Evolutionary conservation across 371 early-diverging fungal species (phyloP).

Genomic region (Apophysomyces sp.): DNA sequence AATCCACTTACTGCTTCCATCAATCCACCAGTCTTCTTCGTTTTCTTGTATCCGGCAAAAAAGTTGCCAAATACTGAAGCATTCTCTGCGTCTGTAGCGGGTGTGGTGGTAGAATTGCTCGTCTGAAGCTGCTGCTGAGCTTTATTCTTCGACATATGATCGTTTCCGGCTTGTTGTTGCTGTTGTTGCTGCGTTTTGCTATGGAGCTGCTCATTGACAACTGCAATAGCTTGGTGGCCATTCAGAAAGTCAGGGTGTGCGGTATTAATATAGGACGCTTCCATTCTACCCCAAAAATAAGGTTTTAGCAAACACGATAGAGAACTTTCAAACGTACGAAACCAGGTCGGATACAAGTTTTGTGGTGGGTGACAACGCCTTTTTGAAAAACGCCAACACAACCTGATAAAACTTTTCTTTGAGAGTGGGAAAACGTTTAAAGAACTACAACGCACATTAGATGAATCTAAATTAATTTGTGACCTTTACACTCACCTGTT

Average conservation of each 20-base stretch:
- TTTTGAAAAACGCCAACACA: constrained; percentile 91
- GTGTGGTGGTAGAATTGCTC: constrained; percentile 14
- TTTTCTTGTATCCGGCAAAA: constrained; percentile 80
- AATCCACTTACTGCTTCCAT: constrained; percentile 72
- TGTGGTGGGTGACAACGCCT: constrained; percentile 86
- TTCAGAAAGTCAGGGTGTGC: constrained; percentile 98
- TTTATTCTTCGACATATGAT: constrained; percentile 17
- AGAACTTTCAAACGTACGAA: constrained; percentile 43
- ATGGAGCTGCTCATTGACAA: constrained; percentile 83
- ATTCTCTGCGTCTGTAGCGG: constrained; percentile 28
- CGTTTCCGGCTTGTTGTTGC: constrained; percentile 14
- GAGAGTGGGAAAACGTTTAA: constrained; percentile 94
- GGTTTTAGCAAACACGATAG: not conserved
- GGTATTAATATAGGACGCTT: constrained; percentile 96
- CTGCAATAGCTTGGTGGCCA: constrained; percentile 94
- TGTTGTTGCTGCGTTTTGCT: constrained; percentile 30
- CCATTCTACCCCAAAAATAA: constrained; percentile 64
- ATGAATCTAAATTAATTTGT: not conserved
- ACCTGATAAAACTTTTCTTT: constrained; percentile 89
- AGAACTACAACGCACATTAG: constrained; percentile 45
- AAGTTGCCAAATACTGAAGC: constrained; percentile 95
- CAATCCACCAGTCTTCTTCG: constrained; percentile 43
- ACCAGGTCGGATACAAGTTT: constrained; percentile 93
- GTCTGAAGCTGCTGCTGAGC: constrained; percentile 27
- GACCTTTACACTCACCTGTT: constrained; percentile 61